Evolutionary conservation across 1,139 yeast genomes (phyloP).

Genomic region (Arxiozyma heterogenica): DNA sequence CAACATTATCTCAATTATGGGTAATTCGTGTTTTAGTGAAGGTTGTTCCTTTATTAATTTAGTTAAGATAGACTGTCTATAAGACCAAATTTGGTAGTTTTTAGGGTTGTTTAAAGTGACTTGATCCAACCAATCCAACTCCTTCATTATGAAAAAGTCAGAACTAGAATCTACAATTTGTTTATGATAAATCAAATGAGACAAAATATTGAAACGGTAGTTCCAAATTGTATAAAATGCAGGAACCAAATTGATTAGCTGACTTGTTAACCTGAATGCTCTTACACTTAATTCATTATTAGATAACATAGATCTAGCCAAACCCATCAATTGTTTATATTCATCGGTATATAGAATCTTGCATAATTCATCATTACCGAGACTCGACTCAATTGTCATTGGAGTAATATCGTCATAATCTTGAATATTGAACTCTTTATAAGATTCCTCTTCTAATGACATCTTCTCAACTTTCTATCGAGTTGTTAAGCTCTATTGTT

Average conservation of each 20-base stretch:
- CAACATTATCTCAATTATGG: constrained; percentile 56
- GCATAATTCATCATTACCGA: constrained; percentile 46
- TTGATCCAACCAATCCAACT: constrained; percentile 69
- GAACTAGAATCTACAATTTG: background rate
- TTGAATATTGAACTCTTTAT: background rate
- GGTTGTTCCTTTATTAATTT: constrained; percentile 29
- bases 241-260: constrained; percentile 60
- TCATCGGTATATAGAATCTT: constrained; percentile 71
- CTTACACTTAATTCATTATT: constrained; percentile 58
- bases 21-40: constrained; percentile 47
- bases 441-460: constrained; percentile 6
- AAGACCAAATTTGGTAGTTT: constrained; percentile 95
- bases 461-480: background rate
- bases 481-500: no score
- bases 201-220: constrained; percentile 50
- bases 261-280: constrained; percentile 56
- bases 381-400: constrained; percentile 27
- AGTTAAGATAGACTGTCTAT: constrained; percentile 55
- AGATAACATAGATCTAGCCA: constrained; percentile 52
- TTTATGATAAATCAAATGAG: constrained; percentile 12
- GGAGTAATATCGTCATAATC: constrained; percentile 18
- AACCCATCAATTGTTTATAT: constrained; percentile 53
- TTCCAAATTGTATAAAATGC: constrained; percentile 93
- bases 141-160: constrained; percentile 32
- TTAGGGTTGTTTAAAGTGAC: constrained; percentile 71